Base-by-base conservation (phyloP, 352 stramenopile genomes). In the Phytophthora constricta region DNA sequence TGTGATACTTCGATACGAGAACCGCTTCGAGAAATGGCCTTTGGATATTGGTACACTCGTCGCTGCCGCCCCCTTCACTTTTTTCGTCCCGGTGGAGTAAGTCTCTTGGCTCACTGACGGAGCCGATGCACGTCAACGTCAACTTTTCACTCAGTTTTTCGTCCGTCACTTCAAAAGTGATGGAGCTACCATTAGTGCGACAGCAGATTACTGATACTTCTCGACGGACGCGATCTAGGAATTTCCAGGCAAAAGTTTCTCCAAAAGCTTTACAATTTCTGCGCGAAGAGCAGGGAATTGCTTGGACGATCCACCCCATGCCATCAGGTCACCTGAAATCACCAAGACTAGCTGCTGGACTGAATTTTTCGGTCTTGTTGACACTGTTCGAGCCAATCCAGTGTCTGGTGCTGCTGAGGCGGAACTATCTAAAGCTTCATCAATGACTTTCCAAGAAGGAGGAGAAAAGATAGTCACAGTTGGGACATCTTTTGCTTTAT, bases 221-320 rank as follows among this genome's bases (percentile, higher is more conserved):
- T 27, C 84, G 72, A 13, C 73, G 63, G 13, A 57, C 55, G 23
- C 65, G 64, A 10, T 71, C 48, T 19, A 66, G 62, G 11, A 72
- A 59, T 62, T 93, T 92, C 86, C 86, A 94, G 11, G 74, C 60
- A 70, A 92, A 90, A 89, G 33, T 25, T 87, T 87, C 20, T 94
- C 86, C 0, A 94, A 57, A 1, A 94, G 42, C 23, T 70, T 78
- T 1, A 82, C 65, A 46, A 92, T 74, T 17, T 87, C 74, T 0
- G 54, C 14, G 8, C 80, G 79, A 26, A 91, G 42, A 37, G 73
- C 53, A 26, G 79, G 75, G 55, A 73, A 74, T 2, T 19, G 22
- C 20, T 74, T 76, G 2, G 79, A 61, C 25, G 43, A 49, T 54
- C 43, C 71, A 25, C 63, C 63, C 71, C 80, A 79, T 14, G 62